Percentiles rank a stretch among this genome's conserved stretches.
These are phyloP conservation scores for Aspergillus hiratsukae DNA, from an alignment of 2,329 filamentous ascomycete genomes.

Conservation along the genomic window DNA sequence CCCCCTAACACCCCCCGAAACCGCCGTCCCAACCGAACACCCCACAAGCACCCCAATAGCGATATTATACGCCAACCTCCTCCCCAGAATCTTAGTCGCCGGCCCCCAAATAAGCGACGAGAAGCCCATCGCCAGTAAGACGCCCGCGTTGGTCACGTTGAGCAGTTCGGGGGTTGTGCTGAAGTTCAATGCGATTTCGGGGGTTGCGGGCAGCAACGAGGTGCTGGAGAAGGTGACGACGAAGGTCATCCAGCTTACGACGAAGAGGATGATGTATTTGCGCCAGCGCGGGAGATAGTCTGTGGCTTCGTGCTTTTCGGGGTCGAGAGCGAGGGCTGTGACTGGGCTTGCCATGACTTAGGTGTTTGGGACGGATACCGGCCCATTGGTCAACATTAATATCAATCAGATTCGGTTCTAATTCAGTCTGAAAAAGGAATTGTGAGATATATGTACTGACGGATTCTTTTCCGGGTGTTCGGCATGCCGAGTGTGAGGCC, in stretches of 20 bases:
- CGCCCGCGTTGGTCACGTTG: constrained; percentile 35
- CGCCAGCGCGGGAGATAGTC: constrained; percentile 35
- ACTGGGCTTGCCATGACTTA: constrained; percentile 14
- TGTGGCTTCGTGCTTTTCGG: no score
- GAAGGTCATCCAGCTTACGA: constrained; percentile 41
- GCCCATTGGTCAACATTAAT: neutral
- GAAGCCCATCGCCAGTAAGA: constrained; percentile 36
- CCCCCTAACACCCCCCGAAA: constrained; percentile 25
- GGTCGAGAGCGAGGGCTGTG: constrained; percentile 12
- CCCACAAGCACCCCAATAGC: constrained; percentile 31
- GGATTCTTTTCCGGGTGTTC: constrained; percentile 11
- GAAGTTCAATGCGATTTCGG: constrained; percentile 39
- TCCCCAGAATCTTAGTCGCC: constrained; percentile 25
- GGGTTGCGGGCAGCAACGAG: constrained; percentile 36
- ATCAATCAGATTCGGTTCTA: neutral
- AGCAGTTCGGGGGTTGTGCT: constrained; percentile 31
- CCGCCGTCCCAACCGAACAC: constrained; percentile 30
- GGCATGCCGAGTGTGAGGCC: constrained; percentile 13
- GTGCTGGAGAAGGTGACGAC: constrained; percentile 42
- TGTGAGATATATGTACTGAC: neutral
- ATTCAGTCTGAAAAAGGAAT: neutral
- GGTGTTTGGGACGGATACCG: neutral
- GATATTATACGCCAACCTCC: constrained; percentile 29
- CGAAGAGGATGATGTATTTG: constrained; percentile 40
- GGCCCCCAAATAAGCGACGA: constrained; percentile 36